phyloP scores from a whole-genome alignment of 257 asterid species.

The Craterostigma plantagineum region DNA sequence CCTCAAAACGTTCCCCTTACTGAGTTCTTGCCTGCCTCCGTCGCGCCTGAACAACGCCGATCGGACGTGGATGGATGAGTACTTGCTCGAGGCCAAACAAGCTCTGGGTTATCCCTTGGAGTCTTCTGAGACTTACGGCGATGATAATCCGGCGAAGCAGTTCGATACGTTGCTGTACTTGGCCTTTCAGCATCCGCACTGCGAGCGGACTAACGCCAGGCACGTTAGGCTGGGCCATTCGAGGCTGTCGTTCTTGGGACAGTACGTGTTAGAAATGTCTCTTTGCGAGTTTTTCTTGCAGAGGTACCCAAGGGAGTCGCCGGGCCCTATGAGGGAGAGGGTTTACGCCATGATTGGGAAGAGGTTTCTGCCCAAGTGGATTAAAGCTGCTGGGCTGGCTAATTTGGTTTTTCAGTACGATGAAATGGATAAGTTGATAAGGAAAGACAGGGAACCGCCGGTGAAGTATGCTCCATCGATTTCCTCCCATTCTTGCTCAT shows the following conservation, averaged over 20 bases:
- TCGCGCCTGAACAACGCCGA: conserved; percentile 65
- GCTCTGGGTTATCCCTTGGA: conserved; percentile 86
- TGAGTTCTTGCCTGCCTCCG: conserved; percentile 89
- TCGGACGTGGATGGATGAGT: conserved; percentile 82
- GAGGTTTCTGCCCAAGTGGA: conserved; percentile 74
- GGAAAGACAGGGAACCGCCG: conserved; percentile 76
- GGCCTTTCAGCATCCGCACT: conserved; percentile 85
- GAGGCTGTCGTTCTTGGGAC: conserved; percentile 62
- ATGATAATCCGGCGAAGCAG: conserved; percentile 86
- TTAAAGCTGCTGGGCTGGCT: conserved; percentile 77
- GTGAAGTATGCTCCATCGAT: conserved; percentile 79
- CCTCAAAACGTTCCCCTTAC: conserved; percentile 57
- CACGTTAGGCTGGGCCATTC: conserved; percentile 85
- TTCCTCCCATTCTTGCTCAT: not conserved
- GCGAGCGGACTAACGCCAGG: conserved; percentile 77
- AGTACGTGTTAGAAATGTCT: conserved; percentile 71
- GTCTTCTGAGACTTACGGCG: conserved; percentile 57
- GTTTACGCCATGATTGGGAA: conserved; percentile 84
- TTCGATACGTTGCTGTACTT: conserved; percentile 72
- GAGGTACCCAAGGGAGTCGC: conserved; percentile 86
- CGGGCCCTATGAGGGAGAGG: conserved; percentile 98
- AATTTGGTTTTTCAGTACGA: conserved; percentile 85
- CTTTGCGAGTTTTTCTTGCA: conserved; percentile 90
- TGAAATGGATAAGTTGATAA: conserved; percentile 55
- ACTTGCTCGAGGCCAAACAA: conserved; percentile 74